A percentile compares a stretch with the other conserved stretches of the same genome.
These are phyloP conservation scores for Bodo saltans DNA, from an alignment of 78 protist species.

Conservation along the genomic window DNA sequence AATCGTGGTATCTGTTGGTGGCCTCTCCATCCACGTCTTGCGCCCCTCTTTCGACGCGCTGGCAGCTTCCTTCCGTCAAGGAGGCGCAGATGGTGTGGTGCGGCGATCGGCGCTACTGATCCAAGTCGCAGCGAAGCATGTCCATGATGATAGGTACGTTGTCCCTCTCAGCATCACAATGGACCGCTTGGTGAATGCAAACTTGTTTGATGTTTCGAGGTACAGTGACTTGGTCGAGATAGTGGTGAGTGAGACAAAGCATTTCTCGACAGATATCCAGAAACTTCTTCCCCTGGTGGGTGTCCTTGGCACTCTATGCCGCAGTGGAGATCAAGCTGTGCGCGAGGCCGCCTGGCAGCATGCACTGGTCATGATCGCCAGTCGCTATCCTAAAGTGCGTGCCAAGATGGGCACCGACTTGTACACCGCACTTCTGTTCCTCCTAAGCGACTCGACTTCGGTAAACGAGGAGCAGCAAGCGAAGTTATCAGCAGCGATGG, in stretches of 20 bases:
- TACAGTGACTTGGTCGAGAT: not conserved
- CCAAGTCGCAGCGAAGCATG: not conserved
- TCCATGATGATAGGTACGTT: not conserved
- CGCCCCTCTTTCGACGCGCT: slow-evolving; percentile 20
- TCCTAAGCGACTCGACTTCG: too few species aligned
- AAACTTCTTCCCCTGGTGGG: not conserved
- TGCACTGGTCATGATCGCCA: slow-evolving; percentile 1
- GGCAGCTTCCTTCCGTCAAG: not conserved
- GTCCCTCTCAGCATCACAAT: not conserved
- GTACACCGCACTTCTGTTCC: slow-evolving; percentile 11
- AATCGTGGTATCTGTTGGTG: not conserved
- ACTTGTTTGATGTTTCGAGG: not conserved
- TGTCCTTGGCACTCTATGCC: not conserved
- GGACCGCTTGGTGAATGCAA: not conserved
- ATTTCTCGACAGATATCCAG: not conserved
- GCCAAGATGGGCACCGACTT: not conserved
- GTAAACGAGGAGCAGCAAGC: too few species aligned
- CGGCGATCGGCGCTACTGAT: not conserved
- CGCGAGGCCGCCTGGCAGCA: not conserved
- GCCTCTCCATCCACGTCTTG: slow-evolving; percentile 13
- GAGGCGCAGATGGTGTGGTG: not conserved
- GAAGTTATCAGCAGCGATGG: too few species aligned
- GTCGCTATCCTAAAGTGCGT: slow-evolving; percentile 23
- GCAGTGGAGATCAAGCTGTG: not conserved
- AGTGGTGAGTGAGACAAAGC: not conserved